Evolutionary conservation across 148 eudicot genomes (phyloP).

Genomic region (Chenopodium quinoa): DNA sequence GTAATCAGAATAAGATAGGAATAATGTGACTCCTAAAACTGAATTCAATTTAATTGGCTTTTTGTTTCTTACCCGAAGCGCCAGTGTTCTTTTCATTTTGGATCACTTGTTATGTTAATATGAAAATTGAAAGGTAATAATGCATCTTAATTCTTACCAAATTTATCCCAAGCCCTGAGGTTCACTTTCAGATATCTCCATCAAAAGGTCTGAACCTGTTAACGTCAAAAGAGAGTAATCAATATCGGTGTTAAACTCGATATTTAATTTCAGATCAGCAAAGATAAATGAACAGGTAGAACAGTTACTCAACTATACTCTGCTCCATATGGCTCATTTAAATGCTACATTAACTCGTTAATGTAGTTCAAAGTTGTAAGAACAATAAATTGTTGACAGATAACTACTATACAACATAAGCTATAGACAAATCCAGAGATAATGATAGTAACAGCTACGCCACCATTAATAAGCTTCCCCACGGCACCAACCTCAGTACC

Average conservation of each 20-base stretch:
- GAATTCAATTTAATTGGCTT: not conserved
- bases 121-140: not conserved
- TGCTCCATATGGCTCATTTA: not conserved
- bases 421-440: not conserved
- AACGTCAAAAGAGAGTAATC: not conserved
- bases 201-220: constrained; percentile 4
- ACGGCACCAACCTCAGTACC: not conserved
- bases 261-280: not conserved
- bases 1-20: constrained; percentile 6
- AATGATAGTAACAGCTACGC: not conserved
- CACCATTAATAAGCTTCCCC: not conserved
- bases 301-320: not conserved
- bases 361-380: not conserved
- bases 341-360: not conserved
- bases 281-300: not conserved
- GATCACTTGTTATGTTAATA: not conserved
- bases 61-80: not conserved
- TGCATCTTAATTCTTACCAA: not conserved
- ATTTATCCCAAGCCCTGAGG: not conserved
- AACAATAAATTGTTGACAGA: not conserved
- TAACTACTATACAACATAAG: not conserved
- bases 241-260: not conserved
- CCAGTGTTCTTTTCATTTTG: not conserved
- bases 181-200: not conserved
- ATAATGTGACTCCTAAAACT: not conserved